Conservation (phyloP, 306 rosid genomes). For the Prunus fruticosa region DNA sequence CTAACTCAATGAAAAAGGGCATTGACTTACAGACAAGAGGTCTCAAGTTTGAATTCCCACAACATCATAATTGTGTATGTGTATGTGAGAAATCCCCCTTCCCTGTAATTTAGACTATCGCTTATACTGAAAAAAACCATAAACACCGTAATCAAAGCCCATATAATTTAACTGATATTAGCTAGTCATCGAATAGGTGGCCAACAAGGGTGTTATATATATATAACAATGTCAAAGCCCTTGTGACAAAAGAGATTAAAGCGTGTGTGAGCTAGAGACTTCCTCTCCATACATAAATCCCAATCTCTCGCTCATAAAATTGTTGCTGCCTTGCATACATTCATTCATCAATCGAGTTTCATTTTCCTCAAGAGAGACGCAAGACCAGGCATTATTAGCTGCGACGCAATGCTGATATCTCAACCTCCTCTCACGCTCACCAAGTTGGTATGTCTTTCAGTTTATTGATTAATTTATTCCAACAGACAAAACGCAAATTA, state of each 20-base stretch:
- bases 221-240: not conserved
- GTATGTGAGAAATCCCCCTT: no score
- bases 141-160: not conserved
- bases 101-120: no score
- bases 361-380: not conserved
- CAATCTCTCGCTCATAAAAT: not conserved
- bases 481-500: not conserved
- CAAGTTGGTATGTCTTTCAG: not conserved
- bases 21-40: fast-evolving
- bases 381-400: not conserved
- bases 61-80: no score
- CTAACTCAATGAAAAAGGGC: no score
- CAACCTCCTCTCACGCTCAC: conserved; percentile 2
- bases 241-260: not conserved
- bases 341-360: not conserved
- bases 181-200: not conserved
- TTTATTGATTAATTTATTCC: not conserved
- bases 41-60: no score
- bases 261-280: not conserved
- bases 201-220: not conserved
- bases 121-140: no score
- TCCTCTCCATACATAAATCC: not conserved
- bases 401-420: not conserved
- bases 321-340: not conserved
- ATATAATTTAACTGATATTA: not conserved